Evolutionary conservation across 192 early-diverging fungal species (phyloP).

Genomic region (Coemansia sp.): DNA sequence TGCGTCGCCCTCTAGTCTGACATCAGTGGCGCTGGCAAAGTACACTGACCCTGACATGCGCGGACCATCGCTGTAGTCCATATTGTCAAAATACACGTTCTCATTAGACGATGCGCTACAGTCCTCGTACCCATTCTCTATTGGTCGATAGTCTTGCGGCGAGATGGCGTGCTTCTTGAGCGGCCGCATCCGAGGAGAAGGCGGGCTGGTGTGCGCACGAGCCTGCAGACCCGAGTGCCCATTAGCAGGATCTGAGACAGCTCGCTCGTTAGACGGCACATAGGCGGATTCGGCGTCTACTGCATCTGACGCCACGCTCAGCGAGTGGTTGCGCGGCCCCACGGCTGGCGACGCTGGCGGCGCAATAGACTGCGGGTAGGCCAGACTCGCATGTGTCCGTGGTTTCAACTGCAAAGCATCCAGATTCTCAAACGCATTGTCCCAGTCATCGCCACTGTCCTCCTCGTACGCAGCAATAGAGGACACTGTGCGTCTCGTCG

Average conservation of each 20-base stretch:
- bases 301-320: conserved; percentile 29
- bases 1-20: conserved; percentile 29
- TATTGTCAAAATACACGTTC: conserved; percentile 18
- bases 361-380: conserved; percentile 46
- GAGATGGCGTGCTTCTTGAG: conserved; percentile 10
- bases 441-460: conserved; percentile 55
- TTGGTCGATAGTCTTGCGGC: conserved; percentile 2
- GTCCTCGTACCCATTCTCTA: conserved; percentile 32
- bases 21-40: conserved; percentile 38
- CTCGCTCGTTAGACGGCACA: conserved; percentile 29
- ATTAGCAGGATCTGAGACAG: conserved; percentile 31
- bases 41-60: conserved; percentile 22
- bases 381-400: conserved; percentile 15
- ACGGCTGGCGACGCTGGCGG: conserved; percentile 32
- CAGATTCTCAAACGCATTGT: conserved; percentile 53
- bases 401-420: conserved; percentile 41
- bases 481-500: conserved; percentile 47
- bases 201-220: conserved; percentile 45
- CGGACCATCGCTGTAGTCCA: conserved; percentile 18
- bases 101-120: conserved; percentile 23
- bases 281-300: conserved; percentile 8
- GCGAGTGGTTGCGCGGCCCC: conserved; percentile 42
- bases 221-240: conserved; percentile 12
- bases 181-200: conserved; percentile 36
- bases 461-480: conserved; percentile 54